Evolutionary conservation across 2,329 filamentous ascomycete genomes (phyloP).

Genomic region (Apiospora saccharicola): DNA sequence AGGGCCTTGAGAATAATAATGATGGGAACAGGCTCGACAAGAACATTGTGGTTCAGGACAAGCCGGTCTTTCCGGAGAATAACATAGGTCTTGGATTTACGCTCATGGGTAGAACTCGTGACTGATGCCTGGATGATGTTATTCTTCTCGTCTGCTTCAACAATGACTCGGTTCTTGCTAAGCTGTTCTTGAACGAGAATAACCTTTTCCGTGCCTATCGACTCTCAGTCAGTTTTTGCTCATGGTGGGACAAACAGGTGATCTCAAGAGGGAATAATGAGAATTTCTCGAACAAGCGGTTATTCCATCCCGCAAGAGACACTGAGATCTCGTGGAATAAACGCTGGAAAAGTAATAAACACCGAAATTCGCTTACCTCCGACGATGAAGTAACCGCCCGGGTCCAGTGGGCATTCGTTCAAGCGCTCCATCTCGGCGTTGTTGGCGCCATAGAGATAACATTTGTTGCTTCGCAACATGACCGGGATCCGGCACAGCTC

Average conservation of each 20-base stretch:
- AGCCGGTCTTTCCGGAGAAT: constrained; percentile 93
- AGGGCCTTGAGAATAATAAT: constrained; percentile 92
- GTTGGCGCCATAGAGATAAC: constrained; percentile 81
- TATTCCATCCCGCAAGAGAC: no score
- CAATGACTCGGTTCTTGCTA: constrained; percentile 98
- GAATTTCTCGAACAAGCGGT: no score
- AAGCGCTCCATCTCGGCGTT: constrained; percentile 89
- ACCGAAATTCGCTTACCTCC: constrained; percentile 56
- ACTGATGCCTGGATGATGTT: constrained; percentile 94
- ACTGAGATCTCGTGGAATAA: no score
- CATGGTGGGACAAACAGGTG: no score
- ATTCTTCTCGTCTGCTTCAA: constrained; percentile 92
- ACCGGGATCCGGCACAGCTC: constrained; percentile 91
- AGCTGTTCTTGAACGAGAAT: constrained; percentile 98
- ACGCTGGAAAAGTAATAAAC: no score
- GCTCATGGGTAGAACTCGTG: constrained; percentile 95
- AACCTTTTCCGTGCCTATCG: constrained; percentile 85
- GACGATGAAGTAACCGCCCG: constrained; percentile 97
- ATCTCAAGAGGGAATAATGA: no score
- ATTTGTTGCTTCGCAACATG: constrained; percentile 96
- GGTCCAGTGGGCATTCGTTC: constrained; percentile 95
- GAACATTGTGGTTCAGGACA: constrained; percentile 88
- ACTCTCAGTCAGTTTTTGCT: no score
- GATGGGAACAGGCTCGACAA: constrained; percentile 93
- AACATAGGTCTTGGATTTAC: constrained; percentile 98